Conservation (phyloP, 192 early-diverging fungal genomes). For the Chytriomyces hyalinus region DNA sequence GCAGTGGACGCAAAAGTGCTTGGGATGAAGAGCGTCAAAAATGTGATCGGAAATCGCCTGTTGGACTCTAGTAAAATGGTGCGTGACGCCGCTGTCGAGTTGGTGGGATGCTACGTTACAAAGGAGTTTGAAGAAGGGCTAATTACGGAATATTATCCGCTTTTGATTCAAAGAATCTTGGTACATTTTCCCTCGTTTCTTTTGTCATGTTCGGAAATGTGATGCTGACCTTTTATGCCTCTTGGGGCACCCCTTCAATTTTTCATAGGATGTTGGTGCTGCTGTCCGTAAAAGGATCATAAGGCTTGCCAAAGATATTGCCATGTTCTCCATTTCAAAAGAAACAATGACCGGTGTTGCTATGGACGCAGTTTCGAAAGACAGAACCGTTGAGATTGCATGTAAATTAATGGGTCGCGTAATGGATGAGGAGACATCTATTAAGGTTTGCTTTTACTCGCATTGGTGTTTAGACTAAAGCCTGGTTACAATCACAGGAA, state of each 20-base stretch:
- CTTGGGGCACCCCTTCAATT: neutral
- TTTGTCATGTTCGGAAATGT: constrained; percentile 5
- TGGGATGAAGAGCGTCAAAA: constrained; percentile 65
- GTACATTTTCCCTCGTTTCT: constrained; percentile 47
- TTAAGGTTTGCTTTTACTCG: constrained; percentile 37
- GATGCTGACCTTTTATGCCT: neutral
- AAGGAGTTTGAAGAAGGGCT: constrained; percentile 61
- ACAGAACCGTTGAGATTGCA: constrained; percentile 41
- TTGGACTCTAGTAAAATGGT: constrained; percentile 84
- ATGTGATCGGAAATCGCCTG: constrained; percentile 74
- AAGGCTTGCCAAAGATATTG: constrained; percentile 78
- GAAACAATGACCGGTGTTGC: neutral
- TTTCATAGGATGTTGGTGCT: constrained; percentile 76
- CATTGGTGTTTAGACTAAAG: neutral
- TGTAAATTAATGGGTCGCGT: constrained; percentile 42
- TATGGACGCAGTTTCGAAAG: neutral
- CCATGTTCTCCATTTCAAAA: constrained; percentile 25
- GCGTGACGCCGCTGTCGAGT: constrained; percentile 88
- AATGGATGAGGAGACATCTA: constrained; percentile 54
- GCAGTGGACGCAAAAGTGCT: constrained; percentile 69
- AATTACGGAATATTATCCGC: constrained; percentile 75
- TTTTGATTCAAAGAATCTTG: constrained; percentile 79
- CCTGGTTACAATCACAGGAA: constrained; percentile 46
- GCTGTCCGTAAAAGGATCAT: constrained; percentile 90
- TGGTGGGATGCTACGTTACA: constrained; percentile 81